A percentile compares a stretch with the other conserved stretches of the same genome.
Conservation (phyloP, 495 filamentous ascomycete species). For the Viridothelium virens region DNA sequence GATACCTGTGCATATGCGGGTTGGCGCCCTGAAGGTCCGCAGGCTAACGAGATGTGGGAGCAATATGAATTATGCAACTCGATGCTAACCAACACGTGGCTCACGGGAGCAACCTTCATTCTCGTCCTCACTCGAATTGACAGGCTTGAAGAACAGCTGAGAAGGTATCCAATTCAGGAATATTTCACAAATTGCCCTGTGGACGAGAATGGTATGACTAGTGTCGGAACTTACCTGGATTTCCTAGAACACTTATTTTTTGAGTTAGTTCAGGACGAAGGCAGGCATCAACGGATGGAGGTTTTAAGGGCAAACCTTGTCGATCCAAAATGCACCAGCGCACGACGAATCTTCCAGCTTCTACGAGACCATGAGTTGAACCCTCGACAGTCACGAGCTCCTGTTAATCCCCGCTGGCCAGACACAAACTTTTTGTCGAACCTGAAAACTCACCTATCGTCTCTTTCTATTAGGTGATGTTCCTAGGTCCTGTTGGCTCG, state of each 20-base stretch:
- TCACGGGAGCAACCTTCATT: not conserved
- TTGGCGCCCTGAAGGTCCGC: not conserved
- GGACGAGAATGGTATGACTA: not conserved
- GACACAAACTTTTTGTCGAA: too few species aligned
- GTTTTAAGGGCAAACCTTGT: not conserved
- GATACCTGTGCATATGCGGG: not conserved
- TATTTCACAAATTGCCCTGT: too few species aligned
- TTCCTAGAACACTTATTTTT: not conserved
- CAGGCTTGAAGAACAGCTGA: not conserved
- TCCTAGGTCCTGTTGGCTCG: too few species aligned
- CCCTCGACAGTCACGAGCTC: too few species aligned
- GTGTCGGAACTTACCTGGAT: not conserved
- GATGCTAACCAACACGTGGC: not conserved
- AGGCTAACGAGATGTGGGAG: not conserved
- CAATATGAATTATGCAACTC: not conserved
- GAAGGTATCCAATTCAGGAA: not conserved
- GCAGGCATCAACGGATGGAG: not conserved
- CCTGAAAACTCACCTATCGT: too few species aligned
- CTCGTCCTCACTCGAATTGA: not conserved
- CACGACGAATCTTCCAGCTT: not conserved
- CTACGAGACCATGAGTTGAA: not conserved
- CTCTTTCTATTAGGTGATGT: too few species aligned
- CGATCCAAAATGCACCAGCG: not conserved
- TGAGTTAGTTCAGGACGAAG: not conserved
- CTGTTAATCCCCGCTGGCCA: too few species aligned